These are phyloP conservation scores for Gelatoporia subvermispora DNA, from an alignment of 768 basidiomycete species.

Conservation along the genomic window DNA sequence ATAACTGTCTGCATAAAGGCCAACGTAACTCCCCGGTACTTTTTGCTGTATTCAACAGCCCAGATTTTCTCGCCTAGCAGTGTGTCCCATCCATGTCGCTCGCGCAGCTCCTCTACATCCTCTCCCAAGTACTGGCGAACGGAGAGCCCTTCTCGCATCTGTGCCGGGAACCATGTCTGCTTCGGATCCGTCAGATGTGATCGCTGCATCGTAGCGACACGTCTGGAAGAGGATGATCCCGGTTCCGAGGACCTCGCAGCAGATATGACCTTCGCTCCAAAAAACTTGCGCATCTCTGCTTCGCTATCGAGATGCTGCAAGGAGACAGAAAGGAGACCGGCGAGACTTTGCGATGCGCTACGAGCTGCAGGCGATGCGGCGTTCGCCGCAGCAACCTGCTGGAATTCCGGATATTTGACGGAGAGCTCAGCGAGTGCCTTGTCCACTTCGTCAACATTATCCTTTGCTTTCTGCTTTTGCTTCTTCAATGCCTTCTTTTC, in stretches of 20 bases:
- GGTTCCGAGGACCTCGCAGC: slow-evolving; percentile 43
- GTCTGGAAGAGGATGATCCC: slow-evolving; percentile 31
- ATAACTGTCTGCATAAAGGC: slow-evolving; percentile 78
- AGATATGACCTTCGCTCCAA: slow-evolving; percentile 85
- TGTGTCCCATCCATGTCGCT: slow-evolving; percentile 31
- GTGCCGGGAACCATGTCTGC: slow-evolving; percentile 68
- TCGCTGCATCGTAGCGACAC: slow-evolving; percentile 43
- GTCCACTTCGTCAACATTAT: slow-evolving; percentile 75
- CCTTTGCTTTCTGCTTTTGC: slow-evolving; percentile 56
- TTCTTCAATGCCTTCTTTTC: slow-evolving; percentile 57
- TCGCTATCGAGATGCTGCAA: slow-evolving; percentile 80
- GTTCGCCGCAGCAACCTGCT: slow-evolving; percentile 31
- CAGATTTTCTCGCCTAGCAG: slow-evolving; percentile 73
- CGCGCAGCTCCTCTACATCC: slow-evolving; percentile 44
- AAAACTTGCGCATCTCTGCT: slow-evolving; percentile 89
- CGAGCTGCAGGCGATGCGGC: slow-evolving; percentile 20
- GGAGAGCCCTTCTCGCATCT: slow-evolving; percentile 67
- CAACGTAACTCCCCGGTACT: slow-evolving; percentile 76
- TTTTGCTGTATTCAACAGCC: slow-evolving; percentile 82
- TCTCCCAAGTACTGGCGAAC: slow-evolving; percentile 51
- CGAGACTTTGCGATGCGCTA: slow-evolving; percentile 33
- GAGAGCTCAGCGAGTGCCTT: slow-evolving; percentile 81
- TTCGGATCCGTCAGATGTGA: slow-evolving; percentile 78
- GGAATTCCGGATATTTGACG: slow-evolving; percentile 59
- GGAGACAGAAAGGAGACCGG: slow-evolving; percentile 70